Percentiles rank a stretch among this genome's conserved stretches.
Conservation (phyloP, 805 yeast genomes). For the Zygosaccharomyces bisporus region DNA sequence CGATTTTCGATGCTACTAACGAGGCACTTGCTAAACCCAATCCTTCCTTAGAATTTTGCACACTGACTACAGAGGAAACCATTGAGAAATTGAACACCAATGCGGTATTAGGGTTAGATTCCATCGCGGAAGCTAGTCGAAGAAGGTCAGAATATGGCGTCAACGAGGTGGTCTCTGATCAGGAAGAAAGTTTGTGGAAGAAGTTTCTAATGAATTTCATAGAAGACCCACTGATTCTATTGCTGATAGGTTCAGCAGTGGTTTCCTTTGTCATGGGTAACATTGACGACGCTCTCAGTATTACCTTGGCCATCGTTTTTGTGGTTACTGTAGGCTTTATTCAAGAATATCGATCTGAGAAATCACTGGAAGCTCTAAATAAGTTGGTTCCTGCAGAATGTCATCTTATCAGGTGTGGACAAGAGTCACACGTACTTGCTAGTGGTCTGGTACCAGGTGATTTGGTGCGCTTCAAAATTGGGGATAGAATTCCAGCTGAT, state of each 20-base stretch:
- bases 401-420: slow-evolving; percentile 78
- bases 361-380: slow-evolving; percentile 88
- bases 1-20: slow-evolving; percentile 17
- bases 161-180: slow-evolving; percentile 75
- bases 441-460: slow-evolving; percentile 93
- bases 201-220: slow-evolving; percentile 78
- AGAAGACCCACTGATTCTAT: slow-evolving; percentile 84
- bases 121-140: slow-evolving; percentile 64
- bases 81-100: slow-evolving; percentile 61
- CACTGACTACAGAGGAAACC: slow-evolving; percentile 63
- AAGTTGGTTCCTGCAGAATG: slow-evolving; percentile 96
- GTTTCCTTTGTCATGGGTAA: slow-evolving; percentile 92
- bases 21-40: slow-evolving; percentile 35
- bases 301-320: slow-evolving; percentile 84
- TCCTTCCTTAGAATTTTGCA: slow-evolving; percentile 65
- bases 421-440: slow-evolving; percentile 78
- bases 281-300: slow-evolving; percentile 90
- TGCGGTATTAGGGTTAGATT: slow-evolving; percentile 53
- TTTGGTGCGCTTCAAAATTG: slow-evolving; percentile 80
- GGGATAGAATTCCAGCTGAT: slow-evolving; percentile 97
- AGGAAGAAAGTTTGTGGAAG: slow-evolving; percentile 64
- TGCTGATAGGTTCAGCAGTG: slow-evolving; percentile 85
- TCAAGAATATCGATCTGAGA: slow-evolving; percentile 94
- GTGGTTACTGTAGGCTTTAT: slow-evolving; percentile 97
- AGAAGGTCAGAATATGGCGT: slow-evolving; percentile 74